Evolutionary conservation across 371 early-diverging fungal species (phyloP).

Genomic region (Rhizopus sp.): DNA sequence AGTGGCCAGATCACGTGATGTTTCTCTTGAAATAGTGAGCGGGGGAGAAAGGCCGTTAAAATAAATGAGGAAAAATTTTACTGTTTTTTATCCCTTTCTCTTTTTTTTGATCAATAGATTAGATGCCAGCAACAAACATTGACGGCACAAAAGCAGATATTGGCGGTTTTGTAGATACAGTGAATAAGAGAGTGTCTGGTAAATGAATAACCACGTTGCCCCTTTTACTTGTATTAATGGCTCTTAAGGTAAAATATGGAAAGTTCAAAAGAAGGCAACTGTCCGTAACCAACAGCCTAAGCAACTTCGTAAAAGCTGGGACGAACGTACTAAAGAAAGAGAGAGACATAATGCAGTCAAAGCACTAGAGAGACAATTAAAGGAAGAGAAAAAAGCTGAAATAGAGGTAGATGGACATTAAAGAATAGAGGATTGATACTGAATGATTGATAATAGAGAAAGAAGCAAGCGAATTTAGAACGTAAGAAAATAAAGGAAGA

Average conservation of each 20-base stretch:
- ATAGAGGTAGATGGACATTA: slow-evolving; percentile 44
- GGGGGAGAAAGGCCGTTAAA: too few species aligned
- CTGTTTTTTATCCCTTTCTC: slow-evolving; percentile 4
- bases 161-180: slow-evolving; percentile 45
- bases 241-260: slow-evolving; percentile 54
- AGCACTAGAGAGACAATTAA: slow-evolving; percentile 52
- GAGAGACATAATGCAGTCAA: slow-evolving; percentile 43
- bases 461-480: slow-evolving; percentile 59
- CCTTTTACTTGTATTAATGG: not conserved
- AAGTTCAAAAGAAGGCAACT: slow-evolving; percentile 55
- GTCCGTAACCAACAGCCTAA: slow-evolving; percentile 58
- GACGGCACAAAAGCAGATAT: slow-evolving; percentile 38
- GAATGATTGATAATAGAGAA: slow-evolving; percentile 41
- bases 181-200: slow-evolving; percentile 54
- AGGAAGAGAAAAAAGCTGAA: slow-evolving; percentile 58
- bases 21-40: too few species aligned
- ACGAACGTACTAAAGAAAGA: slow-evolving; percentile 50
- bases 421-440: not conserved
- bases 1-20: not conserved
- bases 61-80: too few species aligned
- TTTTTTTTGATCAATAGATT: slow-evolving; percentile 3
- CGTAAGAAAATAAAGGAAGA: slow-evolving; percentile 64
- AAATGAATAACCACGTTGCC: not conserved
- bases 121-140: slow-evolving; percentile 21
- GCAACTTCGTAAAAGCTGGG: slow-evolving; percentile 53